Base-by-base conservation (phyloP, 2,329 filamentous ascomycete species). In the Colletotrichum nymphaeae region DNA sequence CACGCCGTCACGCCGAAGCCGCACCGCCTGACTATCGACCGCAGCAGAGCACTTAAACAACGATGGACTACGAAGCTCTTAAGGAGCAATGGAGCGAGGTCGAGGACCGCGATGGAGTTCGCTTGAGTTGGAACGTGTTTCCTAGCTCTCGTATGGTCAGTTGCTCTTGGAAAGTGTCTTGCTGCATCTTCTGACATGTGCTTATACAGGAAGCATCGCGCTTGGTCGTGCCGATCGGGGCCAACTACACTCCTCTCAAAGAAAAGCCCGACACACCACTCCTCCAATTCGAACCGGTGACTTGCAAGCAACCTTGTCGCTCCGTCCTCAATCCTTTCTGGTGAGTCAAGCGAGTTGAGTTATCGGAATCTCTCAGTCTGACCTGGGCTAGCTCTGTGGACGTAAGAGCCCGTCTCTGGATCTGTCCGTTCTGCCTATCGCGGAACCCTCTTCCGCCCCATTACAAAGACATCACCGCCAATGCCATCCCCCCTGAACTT, bases 41-140 rank as follows among this genome's bases (percentile, higher is more conserved):
- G 9, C 3, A 26, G 16, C 12, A 26, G 22, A 37, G 11, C 16
- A 24, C 2, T 28, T 28, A 5, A 58, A 59, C 53, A 16, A 77
- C 63, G 60, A 98, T 98, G 95, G 95, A 98, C 83, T 97, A 95
- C 88, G 95, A 98, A 84, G 90, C 92, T 78, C 87, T 97, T 78
- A 98, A 98, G 86, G 95, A 98, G 85, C 93, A 96, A 86, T 98
- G 95, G 95, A 95, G 93, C 80, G 95, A 98, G 83, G 93, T 97
- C 72, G 97, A 99, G 87, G 97, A 99, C 81, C 92, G 94, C 78
- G 97, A 99, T 91, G 97, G 97, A 74, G 91, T 98, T 80, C 93
- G 97, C 76, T 89, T 99, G 77, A 98, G 96, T 85, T 99, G 97
- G 97, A 99, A 99, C 83, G 97, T 97, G 74, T 97, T 99, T 81